Base-by-base conservation (phyloP, 768 basidiomycete species). In the Russula sp. region DNA sequence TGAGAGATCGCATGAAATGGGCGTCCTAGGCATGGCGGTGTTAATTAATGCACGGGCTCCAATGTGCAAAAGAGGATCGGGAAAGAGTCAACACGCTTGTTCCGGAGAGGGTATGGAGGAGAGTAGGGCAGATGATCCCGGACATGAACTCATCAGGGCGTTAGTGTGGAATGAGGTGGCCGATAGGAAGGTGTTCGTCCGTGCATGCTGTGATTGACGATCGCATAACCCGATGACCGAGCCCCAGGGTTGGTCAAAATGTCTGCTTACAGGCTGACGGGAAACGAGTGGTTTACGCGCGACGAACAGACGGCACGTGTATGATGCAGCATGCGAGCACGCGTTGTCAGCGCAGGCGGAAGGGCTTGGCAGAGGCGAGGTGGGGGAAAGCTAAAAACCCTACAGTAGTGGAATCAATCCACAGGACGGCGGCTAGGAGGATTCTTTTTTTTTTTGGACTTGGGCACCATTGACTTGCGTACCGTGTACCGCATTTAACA, bases 71-170 rank as follows among this genome's bases (percentile, higher is more conserved):
- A 32, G 22, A n/a, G 40, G 16, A n/a, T 32, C 18, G 31, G 47
- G 31, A 50, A 59, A 18, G 8, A 16, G 40, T 8, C 8, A 32
- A 53, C 32, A 35, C 5, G 16, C 45, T 22, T 55, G 32, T 18
- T 49, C 49, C 58, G 39, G 53, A 35, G 45, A 50, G 20, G 31
- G 44, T 44, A 8, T 10, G 49, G 42, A n/a, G 16, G n/a, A 18
- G 34, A 14, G 9, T 10, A 45, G 44, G 11, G 20, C 13, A 59
- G 45, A 55, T 53, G 57, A 55, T 10, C 40, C 32, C 57, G 63
- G 63, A 60, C 58, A 64, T 64, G 63, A 64, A 55, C 40, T 60
- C 54, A 60, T 64, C 27, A 45, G 32, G 63, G 63, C 20, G 57
- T 42, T 55, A 55, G 48, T 40, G 27, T 50, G 53, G 51, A 58